Base-by-base conservation (phyloP, 2,329 filamentous ascomycete genomes). In the Cordyceps tenuipes region DNA sequence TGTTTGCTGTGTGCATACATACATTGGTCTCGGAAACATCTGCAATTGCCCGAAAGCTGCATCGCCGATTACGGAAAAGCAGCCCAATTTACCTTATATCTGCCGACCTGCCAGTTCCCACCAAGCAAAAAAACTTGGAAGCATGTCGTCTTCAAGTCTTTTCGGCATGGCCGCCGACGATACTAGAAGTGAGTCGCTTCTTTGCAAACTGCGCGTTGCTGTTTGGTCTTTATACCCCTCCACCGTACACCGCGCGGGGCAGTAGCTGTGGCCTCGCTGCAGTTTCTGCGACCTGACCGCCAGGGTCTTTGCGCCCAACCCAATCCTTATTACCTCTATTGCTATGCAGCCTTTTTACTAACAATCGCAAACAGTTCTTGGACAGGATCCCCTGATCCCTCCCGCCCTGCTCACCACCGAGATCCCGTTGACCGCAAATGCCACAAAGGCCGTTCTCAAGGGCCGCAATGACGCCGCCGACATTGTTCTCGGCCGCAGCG, bases 381-480 rank as follows among this genome's bases (percentile, higher is more conserved):
- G 91, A 67, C 93, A 97, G 81, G 92, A 97, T 76, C 91, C 93
- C 70, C 80, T 97, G 71, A 94, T 96, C 72, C 88, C 90, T 52
- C 93, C 93, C 48, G 87, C 89, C 66, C 84, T 96, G 67, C 88
- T 97, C 69, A 85, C 90, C 72, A 85, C 87, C 63, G 92, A 97
- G 76, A 87, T 97, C 67, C 90, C 91, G 71, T 83, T 86, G 73
- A 79, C 84, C 70, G 72, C 80, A 68, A 68, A 76, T 62, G 85
- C 86, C 59, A 77, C 87, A 63, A 74, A 85, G 67, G 89, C 88
- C 6, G 87, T 92, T 44, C 75, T 91, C 67, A 84, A 84, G 75
- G 88, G 87, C 66, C 84, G 88, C 67, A 82, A 80, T 67, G 83
- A 86, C 69, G 83, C 81, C 60, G 84, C 88, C 66, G 82, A 86